These are phyloP conservation scores for Vitis riparia DNA, from an alignment of 164 flowering plant genomes.

Conservation along the genomic window DNA sequence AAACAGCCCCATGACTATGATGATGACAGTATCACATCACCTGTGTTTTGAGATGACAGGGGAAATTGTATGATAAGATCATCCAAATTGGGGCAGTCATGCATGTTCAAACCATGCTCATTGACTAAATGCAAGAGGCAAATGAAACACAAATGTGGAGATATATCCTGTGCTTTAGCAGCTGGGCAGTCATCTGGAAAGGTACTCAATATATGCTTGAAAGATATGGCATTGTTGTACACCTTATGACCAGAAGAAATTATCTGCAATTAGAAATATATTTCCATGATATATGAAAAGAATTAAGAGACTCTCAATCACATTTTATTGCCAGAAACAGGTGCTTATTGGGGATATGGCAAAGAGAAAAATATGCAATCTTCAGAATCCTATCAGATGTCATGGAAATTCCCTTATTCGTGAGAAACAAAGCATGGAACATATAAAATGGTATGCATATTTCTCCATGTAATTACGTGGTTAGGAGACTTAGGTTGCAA, in stretches of 20 bases:
- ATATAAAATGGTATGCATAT: too few relatives aligned
- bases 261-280: background rate
- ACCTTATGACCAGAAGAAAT: slow-evolving; percentile 2
- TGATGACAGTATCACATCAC: too few relatives aligned
- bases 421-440: too few relatives aligned
- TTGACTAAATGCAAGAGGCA: slow-evolving; percentile 82
- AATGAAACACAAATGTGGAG: slow-evolving; percentile 83
- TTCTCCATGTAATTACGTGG: too few relatives aligned
- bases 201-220: slow-evolving; percentile 29
- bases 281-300: background rate
- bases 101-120: slow-evolving; percentile 61
- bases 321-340: too few relatives aligned
- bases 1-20: too few relatives aligned
- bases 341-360: too few relatives aligned
- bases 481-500: too few relatives aligned
- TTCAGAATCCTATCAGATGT: too few relatives aligned
- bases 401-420: too few relatives aligned
- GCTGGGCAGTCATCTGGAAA: slow-evolving; percentile 37
- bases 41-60: background rate
- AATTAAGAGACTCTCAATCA: too few relatives aligned
- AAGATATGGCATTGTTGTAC: slow-evolving; percentile 28
- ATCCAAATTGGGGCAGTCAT: slow-evolving; percentile 46
- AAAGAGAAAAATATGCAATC: too few relatives aligned
- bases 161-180: slow-evolving; percentile 38
- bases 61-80: slow-evolving; percentile 59